These are phyloP conservation scores for Sporisorium graminicola DNA, from an alignment of 1,284 basidiomycete genomes.

Conservation along the genomic window DNA sequence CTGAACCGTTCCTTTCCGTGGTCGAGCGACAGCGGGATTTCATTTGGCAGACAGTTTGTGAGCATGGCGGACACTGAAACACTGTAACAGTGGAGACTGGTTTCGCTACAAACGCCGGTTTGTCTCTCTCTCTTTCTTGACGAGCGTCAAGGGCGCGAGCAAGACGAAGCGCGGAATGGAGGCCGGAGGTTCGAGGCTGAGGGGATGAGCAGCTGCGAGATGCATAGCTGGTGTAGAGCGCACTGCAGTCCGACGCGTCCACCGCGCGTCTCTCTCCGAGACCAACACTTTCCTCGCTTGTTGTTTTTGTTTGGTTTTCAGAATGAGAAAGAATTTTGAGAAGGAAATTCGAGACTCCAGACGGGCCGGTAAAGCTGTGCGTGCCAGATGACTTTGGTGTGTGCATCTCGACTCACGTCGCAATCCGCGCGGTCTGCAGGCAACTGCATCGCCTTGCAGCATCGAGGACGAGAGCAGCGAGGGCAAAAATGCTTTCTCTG, in stretches of 20 bases:
- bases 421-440: constrained; percentile 7
- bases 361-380: constrained; percentile 18
- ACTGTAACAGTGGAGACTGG: no score
- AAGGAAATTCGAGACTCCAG: not conserved
- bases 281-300: constrained; percentile 27
- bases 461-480: not conserved
- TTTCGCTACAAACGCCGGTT: not conserved
- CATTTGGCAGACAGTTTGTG: not conserved
- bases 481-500: not conserved
- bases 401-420: constrained; percentile 16
- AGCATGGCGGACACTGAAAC: no score
- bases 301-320: not conserved
- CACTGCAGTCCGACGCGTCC: constrained; percentile 3
- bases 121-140: not conserved
- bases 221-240: constrained; percentile 29
- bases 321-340: not conserved
- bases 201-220: constrained; percentile 19
- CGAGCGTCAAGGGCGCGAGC: not conserved
- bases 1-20: not conserved
- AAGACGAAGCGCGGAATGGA: constrained; percentile 3
- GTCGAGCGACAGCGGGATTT: not conserved
- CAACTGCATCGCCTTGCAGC: constrained; percentile 13
- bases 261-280: constrained; percentile 10
- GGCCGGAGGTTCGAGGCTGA: not conserved
- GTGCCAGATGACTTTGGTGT: constrained; percentile 18